Evolutionary conservation across 2,329 filamentous ascomycete species (phyloP).

Genomic region (Lasiodiplodia theobromae): DNA sequence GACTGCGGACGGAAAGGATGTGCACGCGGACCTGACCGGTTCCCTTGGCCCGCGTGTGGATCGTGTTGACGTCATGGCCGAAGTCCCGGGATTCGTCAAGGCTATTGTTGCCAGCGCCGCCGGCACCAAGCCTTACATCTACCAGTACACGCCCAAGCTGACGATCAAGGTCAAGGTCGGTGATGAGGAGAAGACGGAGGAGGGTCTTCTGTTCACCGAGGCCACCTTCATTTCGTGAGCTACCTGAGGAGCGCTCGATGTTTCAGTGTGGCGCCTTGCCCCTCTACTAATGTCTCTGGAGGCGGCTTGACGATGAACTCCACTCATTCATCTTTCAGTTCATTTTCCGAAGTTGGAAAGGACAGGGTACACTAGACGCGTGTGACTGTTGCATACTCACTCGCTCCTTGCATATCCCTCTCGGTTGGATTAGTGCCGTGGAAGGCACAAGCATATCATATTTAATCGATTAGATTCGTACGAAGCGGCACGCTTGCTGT

Average conservation of each 20-base stretch:
- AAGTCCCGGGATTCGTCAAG: conserved; percentile 96
- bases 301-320: conserved; percentile 10
- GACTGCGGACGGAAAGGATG: conserved; percentile 75
- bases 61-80: conserved; percentile 92
- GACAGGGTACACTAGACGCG: conserved; percentile 16
- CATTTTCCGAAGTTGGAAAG: conserved; percentile 13
- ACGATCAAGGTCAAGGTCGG: conserved; percentile 85
- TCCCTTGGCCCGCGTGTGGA: conserved; percentile 74
- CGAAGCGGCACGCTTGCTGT: conserved; percentile 1
- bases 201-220: conserved; percentile 83
- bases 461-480: conserved; percentile 28
- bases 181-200: conserved; percentile 77
- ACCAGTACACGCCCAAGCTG: conserved; percentile 82
- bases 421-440: conserved; percentile 16
- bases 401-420: conserved; percentile 20
- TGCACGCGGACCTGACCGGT: conserved; percentile 74
- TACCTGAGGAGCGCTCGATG: background rate
- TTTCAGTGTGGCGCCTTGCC: conserved; percentile 3
- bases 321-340: conserved; percentile 13
- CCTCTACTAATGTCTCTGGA: conserved; percentile 23
- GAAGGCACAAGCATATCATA: conserved; percentile 15
- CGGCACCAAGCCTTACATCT: conserved; percentile 96
- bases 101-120: conserved; percentile 85
- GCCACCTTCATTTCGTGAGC: conserved; percentile 86
- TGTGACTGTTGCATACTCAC: conserved; percentile 21